phyloP scores from a whole-genome alignment of 169 alveolate species.

The Cystoisospora suis region DNA sequence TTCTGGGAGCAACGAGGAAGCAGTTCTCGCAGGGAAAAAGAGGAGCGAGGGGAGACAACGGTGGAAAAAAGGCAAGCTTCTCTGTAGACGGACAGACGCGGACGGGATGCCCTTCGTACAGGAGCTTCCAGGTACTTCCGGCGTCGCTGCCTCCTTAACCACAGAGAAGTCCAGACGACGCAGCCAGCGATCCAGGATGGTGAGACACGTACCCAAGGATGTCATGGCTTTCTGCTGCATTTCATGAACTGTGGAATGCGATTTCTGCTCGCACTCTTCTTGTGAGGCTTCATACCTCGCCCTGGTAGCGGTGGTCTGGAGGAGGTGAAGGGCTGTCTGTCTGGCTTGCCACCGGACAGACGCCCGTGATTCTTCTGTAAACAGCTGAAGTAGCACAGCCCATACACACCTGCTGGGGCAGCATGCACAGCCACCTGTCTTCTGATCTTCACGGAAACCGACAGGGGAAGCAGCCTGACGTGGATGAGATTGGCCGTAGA shows the following conservation, averaged over 20 bases:
- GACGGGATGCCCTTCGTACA: no score
- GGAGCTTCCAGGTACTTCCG: no score
- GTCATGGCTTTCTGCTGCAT: background rate
- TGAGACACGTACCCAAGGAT: background rate
- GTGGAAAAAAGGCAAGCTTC: conserved; percentile 15
- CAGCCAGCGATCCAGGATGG: conserved; percentile 8
- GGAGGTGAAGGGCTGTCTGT: background rate
- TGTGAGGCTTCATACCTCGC: no score
- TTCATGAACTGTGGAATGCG: background rate
- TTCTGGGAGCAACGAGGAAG: background rate
- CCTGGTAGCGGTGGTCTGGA: conserved; percentile 21
- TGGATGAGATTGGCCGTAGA: background rate
- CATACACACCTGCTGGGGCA: background rate
- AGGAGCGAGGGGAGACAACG: conserved; percentile 15
- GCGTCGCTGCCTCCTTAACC: background rate
- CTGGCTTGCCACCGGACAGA: conserved; percentile 6
- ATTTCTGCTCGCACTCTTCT: background rate
- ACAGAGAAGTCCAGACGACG: conserved; percentile 3
- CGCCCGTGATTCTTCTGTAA: conserved; percentile 13
- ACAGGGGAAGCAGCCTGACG: background rate
- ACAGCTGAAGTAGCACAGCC: background rate
- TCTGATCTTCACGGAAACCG: background rate
- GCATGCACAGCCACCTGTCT: background rate
- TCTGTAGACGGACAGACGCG: background rate
- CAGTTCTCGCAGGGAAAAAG: background rate